A percentile compares a stretch with the other conserved stretches of the same genome.
phyloP scores from a whole-genome alignment of 2,329 filamentous ascomycete species.

The Blumeria hordei region DNA sequence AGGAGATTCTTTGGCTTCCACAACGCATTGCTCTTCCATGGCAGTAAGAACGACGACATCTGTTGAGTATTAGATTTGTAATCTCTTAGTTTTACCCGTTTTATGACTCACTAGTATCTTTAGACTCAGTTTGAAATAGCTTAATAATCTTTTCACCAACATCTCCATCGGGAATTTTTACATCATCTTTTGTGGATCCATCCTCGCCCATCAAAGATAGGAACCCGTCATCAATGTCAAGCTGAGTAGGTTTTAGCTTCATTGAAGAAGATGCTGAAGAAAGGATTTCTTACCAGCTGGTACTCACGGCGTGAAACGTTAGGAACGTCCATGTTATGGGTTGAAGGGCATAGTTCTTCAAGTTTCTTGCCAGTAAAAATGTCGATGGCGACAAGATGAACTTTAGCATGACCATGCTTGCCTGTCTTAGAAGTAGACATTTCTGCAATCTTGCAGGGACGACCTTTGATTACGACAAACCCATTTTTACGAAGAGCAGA shows the following conservation, averaged over 20 bases:
- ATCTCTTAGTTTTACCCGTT: background rate
- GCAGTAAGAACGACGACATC: slow-evolving; percentile 81
- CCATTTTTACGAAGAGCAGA: slow-evolving; percentile 99
- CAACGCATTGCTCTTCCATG: slow-evolving; percentile 84
- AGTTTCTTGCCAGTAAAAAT: slow-evolving; percentile 99
- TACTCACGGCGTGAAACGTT: slow-evolving; percentile 77
- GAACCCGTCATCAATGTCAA: slow-evolving; percentile 88
- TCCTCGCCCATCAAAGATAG: slow-evolving; percentile 79
- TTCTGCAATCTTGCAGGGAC: slow-evolving; percentile 99
- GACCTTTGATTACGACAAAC: slow-evolving; percentile 92
- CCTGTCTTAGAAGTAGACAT: slow-evolving; percentile 99
- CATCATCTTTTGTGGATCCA: slow-evolving; percentile 79
- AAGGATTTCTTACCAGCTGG: slow-evolving; percentile 52
- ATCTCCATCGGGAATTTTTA: slow-evolving; percentile 78
- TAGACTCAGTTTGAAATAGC: slow-evolving; percentile 61
- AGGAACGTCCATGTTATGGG: slow-evolving; percentile 95
- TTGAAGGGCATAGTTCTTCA: slow-evolving; percentile 95
- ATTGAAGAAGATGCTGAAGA: background rate
- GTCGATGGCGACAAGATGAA: slow-evolving; percentile 91
- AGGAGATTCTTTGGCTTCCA: slow-evolving; percentile 88
- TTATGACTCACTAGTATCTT: slow-evolving; percentile 63
- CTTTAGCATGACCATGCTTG: slow-evolving; percentile 99
- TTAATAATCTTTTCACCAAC: slow-evolving; percentile 66
- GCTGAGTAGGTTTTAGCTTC: slow-evolving; percentile 23
- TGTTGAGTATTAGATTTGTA: slow-evolving; percentile 16